These are phyloP conservation scores for Mimosa pudica DNA, from an alignment of 306 rosid species.

Conservation along the genomic window DNA sequence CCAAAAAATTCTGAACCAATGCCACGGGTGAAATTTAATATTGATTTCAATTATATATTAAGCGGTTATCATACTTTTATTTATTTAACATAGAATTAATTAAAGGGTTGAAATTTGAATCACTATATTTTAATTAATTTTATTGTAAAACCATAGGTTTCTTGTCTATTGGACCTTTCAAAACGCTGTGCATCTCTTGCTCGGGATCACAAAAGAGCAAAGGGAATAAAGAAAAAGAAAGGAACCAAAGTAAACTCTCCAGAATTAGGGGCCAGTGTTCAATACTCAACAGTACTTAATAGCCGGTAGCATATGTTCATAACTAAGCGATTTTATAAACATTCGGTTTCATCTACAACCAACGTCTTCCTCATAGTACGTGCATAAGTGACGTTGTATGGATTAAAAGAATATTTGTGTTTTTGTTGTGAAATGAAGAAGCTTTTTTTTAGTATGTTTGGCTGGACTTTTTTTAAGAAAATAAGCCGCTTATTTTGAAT, in stretches of 20 bases:
- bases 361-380: background rate
- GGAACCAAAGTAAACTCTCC: background rate
- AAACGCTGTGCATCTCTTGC: background rate
- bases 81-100: too few species aligned
- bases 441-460: too few species aligned
- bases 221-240: background rate
- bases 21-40: background rate
- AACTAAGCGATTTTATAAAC: background rate
- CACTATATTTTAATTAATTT: background rate
- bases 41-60: background rate
- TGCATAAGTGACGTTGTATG: too few species aligned
- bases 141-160: background rate
- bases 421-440: too few species aligned
- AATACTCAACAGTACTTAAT: too few species aligned
- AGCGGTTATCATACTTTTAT: background rate
- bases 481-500: too few species aligned
- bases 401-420: too few species aligned
- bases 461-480: too few species aligned
- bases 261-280: background rate
- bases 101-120: too few species aligned
- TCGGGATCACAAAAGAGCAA: background rate
- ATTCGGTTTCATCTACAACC: background rate
- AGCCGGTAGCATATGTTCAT: too few species aligned
- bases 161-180: background rate
- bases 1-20: background rate